Base-by-base conservation (phyloP, 768 basidiomycete genomes). In the Mycena albidolilacea region DNA sequence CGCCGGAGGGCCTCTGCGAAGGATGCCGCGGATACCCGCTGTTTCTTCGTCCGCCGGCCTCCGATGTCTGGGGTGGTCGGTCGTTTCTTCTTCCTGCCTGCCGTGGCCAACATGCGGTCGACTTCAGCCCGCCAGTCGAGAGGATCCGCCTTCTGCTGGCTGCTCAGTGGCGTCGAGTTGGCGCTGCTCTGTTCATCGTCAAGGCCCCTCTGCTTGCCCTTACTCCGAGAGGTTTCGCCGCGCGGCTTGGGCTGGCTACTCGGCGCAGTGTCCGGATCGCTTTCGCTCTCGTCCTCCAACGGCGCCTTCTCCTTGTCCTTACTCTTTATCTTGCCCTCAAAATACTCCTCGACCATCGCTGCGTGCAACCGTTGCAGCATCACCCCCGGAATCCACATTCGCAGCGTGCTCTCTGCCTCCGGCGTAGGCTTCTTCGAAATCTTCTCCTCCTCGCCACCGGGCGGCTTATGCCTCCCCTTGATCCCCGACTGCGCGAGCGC, bases 321-420 rank as follows among this genome's bases (percentile, higher is more conserved):
- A 30, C 30, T 83, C 55, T 77, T 77, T 70, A 77, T 77, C 65
- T 80, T 75, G 14, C 75, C 68, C 19, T 80, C 84, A 57, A 89
- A 85, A 72, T 84, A 92, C 17, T 81, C 83, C 44, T 86, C 81
- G 5, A 87, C 87, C 12, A 92, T 76, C 19, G 81, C 82, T 7
- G 92, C 90, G 67, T 87, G 88, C 7, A 87, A 90, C 14, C 85
- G 79, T 23, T 81, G 80, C 65, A 94, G 80, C 80, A 95, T 88
- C 50, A 82, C 85, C 5, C 88, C 92, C 0, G 92, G 90, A 54
- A 94, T 81, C 93, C 93, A 94, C 41, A 92, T 77, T 39, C 86
- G 82, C 48, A 90, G 76, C 17, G 83, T 81, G 60, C 83, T 84
- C 15, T 85, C 83, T 0, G 88, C 87, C 58, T 76, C 70, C 44